Base-by-base conservation (phyloP, 192 early-diverging fungal species). In the Diversispora epigaea region DNA sequence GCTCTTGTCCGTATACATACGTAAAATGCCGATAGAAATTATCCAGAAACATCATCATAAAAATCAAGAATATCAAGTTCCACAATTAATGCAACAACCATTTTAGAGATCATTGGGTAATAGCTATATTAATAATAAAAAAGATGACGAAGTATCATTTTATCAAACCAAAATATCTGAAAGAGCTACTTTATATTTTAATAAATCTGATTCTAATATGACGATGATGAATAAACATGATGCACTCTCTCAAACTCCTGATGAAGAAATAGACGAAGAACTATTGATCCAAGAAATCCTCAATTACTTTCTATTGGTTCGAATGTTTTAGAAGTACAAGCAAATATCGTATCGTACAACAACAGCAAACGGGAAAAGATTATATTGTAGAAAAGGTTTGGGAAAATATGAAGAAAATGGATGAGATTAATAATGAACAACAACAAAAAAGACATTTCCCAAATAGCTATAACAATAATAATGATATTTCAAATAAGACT, bases 291-390 rank as follows among this genome's bases (percentile, higher is more conserved):
- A 2, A 41, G 79, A 56, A 74, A 81, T 21, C 77, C 80, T 49
- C 73, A 80, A 39, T 58, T 82, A 7, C 71, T 84, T 70, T 45
- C 79, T n/a, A 74, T 84, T 43, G 83, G 83, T 43, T 68, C 61
- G n/a, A 84, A 82, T 72, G 69, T 82, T 49, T 82, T 84, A 55
- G 76, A 82, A 41, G 45, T 84, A 19, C 74, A 80, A 52, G 32
- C 58, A 4, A 71, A 7, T 44, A 19, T 7, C 14, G 17, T 9
- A 8, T 8, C 7, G 9, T 14, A 19, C 9, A 25, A 55, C 57
- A 43, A 21, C 17, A 71, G 25, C 1, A 64, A 12, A 7, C 0
- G 25, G 25, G 0, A 55, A n/a, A 63, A 6, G 46, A 75, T 65
- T 32, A 15, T 43, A 55, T 65, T 65, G 47, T 17, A 17, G 50